A percentile compares a stretch with the other conserved stretches of the same genome.
phyloP scores from a whole-genome alignment of 2,329 filamentous ascomycete genomes.

The Aspergillus glaucus region DNA sequence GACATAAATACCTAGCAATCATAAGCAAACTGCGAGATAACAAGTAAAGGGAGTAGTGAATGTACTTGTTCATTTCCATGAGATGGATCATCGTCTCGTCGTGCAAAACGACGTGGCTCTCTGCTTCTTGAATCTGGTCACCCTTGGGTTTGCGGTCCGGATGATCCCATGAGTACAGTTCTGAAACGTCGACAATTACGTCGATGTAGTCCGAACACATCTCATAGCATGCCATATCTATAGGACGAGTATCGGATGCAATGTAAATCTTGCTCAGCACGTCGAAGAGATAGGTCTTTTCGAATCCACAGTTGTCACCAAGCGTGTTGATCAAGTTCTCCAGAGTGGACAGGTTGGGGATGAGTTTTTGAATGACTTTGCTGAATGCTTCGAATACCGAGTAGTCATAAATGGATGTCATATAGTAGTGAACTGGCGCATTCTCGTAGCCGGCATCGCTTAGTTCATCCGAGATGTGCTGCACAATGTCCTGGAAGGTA shows the following conservation, averaged over 20 bases:
- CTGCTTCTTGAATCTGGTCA: slow-evolving; percentile 49
- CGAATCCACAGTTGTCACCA: slow-evolving; percentile 87
- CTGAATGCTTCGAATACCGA: slow-evolving; percentile 97
- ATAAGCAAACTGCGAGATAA: slow-evolving; percentile 10
- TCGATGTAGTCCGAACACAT: slow-evolving; percentile 99
- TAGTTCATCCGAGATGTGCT: slow-evolving; percentile 92
- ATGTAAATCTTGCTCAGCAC: slow-evolving; percentile 98
- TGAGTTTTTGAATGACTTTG: slow-evolving; percentile 96
- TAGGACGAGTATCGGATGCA: slow-evolving; percentile 85
- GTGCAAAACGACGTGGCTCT: slow-evolving; percentile 58
- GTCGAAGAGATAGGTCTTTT: slow-evolving; percentile 97
- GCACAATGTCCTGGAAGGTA: slow-evolving; percentile 92
- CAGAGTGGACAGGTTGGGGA: slow-evolving; percentile 84
- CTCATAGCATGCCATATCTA: slow-evolving; percentile 93
- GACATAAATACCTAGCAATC: slow-evolving; percentile 50
- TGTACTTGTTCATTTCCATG: slow-evolving; percentile 61
- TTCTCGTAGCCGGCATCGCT: slow-evolving; percentile 91
- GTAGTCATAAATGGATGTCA: slow-evolving; percentile 97
- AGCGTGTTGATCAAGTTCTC: slow-evolving; percentile 92
- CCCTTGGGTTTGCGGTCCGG: slow-evolving; percentile 35
- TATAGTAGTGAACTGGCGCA: slow-evolving; percentile 86
- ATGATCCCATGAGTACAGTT: slow-evolving; percentile 78
- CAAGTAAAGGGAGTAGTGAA: not conserved
- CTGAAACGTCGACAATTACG: slow-evolving; percentile 93
- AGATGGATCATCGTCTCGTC: slow-evolving; percentile 58